A percentile compares a stretch with the other conserved stretches of the same genome.
phyloP scores from a whole-genome alignment of 2,329 filamentous ascomycete genomes.

The Stachybotrys chartarum region DNA sequence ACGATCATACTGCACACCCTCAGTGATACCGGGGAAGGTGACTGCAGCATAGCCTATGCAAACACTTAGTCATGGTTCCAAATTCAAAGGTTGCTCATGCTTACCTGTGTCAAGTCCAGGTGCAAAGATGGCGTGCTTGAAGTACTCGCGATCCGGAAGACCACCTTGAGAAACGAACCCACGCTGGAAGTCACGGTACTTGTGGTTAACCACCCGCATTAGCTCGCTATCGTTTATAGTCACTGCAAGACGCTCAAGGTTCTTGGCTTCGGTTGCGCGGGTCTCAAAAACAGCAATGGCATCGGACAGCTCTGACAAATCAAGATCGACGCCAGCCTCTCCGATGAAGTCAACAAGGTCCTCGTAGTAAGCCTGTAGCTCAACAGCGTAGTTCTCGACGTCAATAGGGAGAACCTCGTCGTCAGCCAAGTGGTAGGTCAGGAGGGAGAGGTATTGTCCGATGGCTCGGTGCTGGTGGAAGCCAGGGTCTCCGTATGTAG shows the following conservation, averaged over 20 bases:
- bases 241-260: constrained; percentile 21
- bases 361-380: constrained; percentile 29
- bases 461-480: constrained; percentile 54
- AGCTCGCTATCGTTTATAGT: constrained; percentile 18
- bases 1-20: constrained; percentile 51
- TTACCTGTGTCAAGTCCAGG: constrained; percentile 35
- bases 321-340: constrained; percentile 23
- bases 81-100: not conserved
- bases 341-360: constrained; percentile 25
- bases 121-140: constrained; percentile 37
- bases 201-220: constrained; percentile 33
- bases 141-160: constrained; percentile 36
- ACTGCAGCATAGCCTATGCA: constrained; percentile 28
- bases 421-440: constrained; percentile 30
- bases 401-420: constrained; percentile 32
- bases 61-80: not conserved
- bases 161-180: constrained; percentile 41
- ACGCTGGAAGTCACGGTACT: constrained; percentile 40
- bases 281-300: constrained; percentile 30
- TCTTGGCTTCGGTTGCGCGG: constrained; percentile 22
- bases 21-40: constrained; percentile 53
- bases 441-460: constrained; percentile 36
- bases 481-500: constrained; percentile 62
- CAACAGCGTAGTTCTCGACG: constrained; percentile 30
- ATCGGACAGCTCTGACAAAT: constrained; percentile 27